These are phyloP conservation scores for Phytopythium vexans DNA, from an alignment of 352 stramenopile species.

Conservation along the genomic window DNA sequence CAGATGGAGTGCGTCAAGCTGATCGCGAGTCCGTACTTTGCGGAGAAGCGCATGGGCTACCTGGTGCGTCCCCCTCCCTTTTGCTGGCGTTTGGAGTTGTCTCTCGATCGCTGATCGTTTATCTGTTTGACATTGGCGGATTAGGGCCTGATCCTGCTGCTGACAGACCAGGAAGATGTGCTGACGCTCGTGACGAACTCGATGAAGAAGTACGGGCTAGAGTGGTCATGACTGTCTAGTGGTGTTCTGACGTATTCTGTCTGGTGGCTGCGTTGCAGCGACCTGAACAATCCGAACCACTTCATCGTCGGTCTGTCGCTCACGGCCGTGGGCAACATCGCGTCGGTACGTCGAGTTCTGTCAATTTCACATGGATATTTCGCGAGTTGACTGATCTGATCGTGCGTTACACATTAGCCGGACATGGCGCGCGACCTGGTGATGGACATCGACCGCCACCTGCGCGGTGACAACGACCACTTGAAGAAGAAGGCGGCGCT, in stretches of 20 bases:
- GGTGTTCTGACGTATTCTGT: conserved; percentile 2
- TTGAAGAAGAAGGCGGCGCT: conserved; percentile 98
- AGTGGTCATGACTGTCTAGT: not conserved
- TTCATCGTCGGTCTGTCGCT: conserved; percentile 97
- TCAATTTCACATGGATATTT: not conserved
- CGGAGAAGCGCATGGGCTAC: conserved; percentile 99
- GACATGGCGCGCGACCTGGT: conserved; percentile 99
- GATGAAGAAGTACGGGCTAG: conserved; percentile 91
- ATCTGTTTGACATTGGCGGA: not conserved
- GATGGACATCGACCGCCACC: conserved; percentile 96
- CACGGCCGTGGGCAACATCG: conserved; percentile 97
- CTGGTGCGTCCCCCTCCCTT: conserved; percentile 45
- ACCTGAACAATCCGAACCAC: conserved; percentile 92
- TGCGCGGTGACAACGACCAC: conserved; percentile 93
- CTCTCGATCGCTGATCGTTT: not conserved
- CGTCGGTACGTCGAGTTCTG: conserved; percentile 60
- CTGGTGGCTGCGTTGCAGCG: conserved; percentile 35
- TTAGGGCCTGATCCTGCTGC: conserved; percentile 94
- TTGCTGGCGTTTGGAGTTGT: not conserved
- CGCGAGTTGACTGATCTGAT: not conserved
- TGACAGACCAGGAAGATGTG: conserved; percentile 99
- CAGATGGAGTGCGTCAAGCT: conserved; percentile 99
- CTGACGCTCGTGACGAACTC: conserved; percentile 99
- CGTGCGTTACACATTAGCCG: conserved; percentile 32
- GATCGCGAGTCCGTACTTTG: conserved; percentile 97